These are phyloP conservation scores for Mycena filopes DNA, from an alignment of 768 basidiomycete species.

Conservation along the genomic window DNA sequence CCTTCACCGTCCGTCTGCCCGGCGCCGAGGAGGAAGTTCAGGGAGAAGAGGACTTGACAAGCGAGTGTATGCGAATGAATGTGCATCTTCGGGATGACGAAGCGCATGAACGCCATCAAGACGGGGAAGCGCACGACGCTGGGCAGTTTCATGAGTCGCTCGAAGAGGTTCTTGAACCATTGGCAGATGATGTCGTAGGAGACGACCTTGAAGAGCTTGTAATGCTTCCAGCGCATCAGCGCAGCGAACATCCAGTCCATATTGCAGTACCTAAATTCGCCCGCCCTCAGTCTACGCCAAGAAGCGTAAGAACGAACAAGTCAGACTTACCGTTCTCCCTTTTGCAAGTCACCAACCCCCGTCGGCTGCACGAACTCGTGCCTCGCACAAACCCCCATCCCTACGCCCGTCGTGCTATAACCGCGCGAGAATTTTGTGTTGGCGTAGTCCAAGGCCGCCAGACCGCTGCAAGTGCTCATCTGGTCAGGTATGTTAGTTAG, in stretches of 20 bases:
- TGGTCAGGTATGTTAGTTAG: too few species aligned
- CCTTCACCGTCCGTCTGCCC: conserved; percentile 20
- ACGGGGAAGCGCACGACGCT: conserved; percentile 19
- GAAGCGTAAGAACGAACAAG: too few species aligned
- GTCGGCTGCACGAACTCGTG: too few species aligned
- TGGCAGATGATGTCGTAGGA: conserved; percentile 48
- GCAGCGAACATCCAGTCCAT: conserved; percentile 43
- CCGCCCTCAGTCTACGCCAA: too few species aligned
- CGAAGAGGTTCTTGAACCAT: conserved; percentile 38
- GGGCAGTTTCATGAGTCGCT: conserved; percentile 28
- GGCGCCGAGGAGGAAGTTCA: conserved; percentile 32
- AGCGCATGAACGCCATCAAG: not conserved
- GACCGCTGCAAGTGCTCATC: too few species aligned
- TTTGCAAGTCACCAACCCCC: too few species aligned
- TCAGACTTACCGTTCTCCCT: too few species aligned
- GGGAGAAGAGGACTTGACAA: conserved; percentile 39
- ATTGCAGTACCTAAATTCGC: conserved; percentile 41
- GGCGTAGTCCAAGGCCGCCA: too few species aligned
- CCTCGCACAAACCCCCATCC: too few species aligned
- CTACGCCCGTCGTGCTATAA: too few species aligned
- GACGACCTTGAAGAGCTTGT: conserved; percentile 17
- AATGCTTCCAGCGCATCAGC: not conserved
- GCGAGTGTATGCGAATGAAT: conserved; percentile 34
- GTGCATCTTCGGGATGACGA: conserved; percentile 33
- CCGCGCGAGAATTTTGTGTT: too few species aligned